Percentiles rank a stretch among this genome's conserved stretches.
These are phyloP conservation scores for Termitomyces sp. DNA, from an alignment of 768 basidiomycete species.

Conservation along the genomic window DNA sequence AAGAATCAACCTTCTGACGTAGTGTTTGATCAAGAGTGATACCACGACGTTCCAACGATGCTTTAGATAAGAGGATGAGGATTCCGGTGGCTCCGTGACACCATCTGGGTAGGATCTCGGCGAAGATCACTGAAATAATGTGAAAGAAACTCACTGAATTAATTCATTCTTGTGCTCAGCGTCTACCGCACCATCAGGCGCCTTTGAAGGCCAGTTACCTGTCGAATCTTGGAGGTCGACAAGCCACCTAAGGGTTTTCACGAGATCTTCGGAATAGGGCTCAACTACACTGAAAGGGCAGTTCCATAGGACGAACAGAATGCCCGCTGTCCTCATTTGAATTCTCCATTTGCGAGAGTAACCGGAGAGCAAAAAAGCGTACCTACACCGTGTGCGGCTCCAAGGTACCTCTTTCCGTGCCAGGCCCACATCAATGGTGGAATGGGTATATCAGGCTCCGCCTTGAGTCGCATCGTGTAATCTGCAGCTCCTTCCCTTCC, in stretches of 20 bases:
- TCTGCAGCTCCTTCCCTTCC: constrained; percentile 38
- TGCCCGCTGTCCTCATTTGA: constrained; percentile 39
- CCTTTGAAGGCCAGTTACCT: constrained; percentile 56
- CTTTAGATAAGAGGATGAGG: constrained; percentile 44
- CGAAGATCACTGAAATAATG: background rate
- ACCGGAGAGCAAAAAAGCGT: constrained; percentile 16
- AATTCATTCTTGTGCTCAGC: constrained; percentile 32
- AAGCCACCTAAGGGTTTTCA: constrained; percentile 49
- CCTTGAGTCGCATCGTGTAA: constrained; percentile 29
- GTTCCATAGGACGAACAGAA: constrained; percentile 48
- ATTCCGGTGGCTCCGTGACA: constrained; percentile 59
- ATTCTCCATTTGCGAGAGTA: background rate
- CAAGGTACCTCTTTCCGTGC: constrained; percentile 56
- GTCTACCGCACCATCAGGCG: constrained; percentile 20
- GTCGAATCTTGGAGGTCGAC: constrained; percentile 39
- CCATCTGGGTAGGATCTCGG: constrained; percentile 39
- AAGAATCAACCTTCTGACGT: constrained; percentile 25
- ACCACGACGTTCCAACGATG: constrained; percentile 29
- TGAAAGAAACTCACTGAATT: constrained; percentile 43
- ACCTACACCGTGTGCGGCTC: constrained; percentile 63
- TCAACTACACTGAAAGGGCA: constrained; percentile 37
- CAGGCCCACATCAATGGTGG: constrained; percentile 61
- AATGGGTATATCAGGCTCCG: constrained; percentile 8
- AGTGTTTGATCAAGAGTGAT: constrained; percentile 23
- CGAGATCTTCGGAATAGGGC: constrained; percentile 39